A percentile compares a stretch with the other conserved stretches of the same genome.
phyloP scores from a whole-genome alignment of 257 asterid species.

The Buddleja alternifolia region DNA sequence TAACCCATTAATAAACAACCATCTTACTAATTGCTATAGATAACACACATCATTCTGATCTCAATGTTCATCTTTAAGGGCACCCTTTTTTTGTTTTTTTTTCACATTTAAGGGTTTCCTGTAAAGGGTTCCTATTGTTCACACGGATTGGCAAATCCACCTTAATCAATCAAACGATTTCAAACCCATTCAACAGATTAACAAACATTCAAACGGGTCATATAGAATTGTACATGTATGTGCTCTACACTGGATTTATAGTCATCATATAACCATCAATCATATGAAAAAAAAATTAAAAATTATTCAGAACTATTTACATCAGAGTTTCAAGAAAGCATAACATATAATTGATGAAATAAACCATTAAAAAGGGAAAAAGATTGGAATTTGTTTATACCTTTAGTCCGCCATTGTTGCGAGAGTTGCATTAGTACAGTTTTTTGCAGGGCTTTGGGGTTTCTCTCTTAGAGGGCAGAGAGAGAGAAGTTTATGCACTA shows the following conservation, averaged over 20 bases:
- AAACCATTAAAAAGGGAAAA: conserved; percentile 9
- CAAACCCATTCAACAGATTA: conserved; percentile 32
- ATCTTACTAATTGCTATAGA: conserved; percentile 13
- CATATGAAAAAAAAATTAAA: neutral
- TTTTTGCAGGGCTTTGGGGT: conserved; percentile 32
- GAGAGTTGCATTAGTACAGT: conserved; percentile 37
- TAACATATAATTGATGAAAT: conserved; percentile 25
- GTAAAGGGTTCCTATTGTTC: conserved; percentile 24
- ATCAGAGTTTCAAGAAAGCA: conserved; percentile 29
- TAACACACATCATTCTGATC: neutral
- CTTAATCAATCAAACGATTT: conserved; percentile 29
- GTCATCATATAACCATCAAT: conserved; percentile 24
- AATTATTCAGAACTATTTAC: conserved; percentile 1
- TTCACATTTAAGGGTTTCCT: conserved; percentile 32
- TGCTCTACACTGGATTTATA: conserved; percentile 26
- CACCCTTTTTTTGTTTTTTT: neutral
- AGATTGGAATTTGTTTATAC: conserved; percentile 30
- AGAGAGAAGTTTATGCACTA: conserved; percentile 27
- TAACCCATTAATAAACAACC: conserved; percentile 28
- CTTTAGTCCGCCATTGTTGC: conserved; percentile 45
- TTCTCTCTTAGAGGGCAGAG: conserved; percentile 21
- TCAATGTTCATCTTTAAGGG: conserved; percentile 9
- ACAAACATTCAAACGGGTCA: conserved; percentile 31
- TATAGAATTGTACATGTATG: conserved; percentile 23
- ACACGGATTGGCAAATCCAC: conserved; percentile 20